Base-by-base conservation (phyloP, 257 asterid genomes). In the Solanum tacnaense region DNA sequence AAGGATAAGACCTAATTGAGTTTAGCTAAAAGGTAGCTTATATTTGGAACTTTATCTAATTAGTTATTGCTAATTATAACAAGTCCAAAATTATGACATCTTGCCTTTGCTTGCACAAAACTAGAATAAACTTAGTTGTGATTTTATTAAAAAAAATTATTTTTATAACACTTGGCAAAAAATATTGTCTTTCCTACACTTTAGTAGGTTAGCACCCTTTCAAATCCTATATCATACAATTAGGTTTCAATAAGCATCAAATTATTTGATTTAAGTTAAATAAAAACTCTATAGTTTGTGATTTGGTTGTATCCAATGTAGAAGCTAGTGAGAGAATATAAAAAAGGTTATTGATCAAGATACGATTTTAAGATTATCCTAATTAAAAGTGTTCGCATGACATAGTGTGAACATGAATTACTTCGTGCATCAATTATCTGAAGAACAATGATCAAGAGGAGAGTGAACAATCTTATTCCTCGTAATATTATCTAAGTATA, bases 401-500 rank as follows among this genome's bases (percentile, higher is more conserved):
- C 10, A 8, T 0, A 1, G 0, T 0, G 9, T 2, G 5, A 73
- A 73, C 16, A 4, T 0, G 13, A 2, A 20, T 20, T 73, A 20
- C 5, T 73, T 20, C 0, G 18, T 5, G 18, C 9, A 18, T 10
- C 3, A 72, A 31, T 32, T 71, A 71, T 32, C 2, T 71, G 2
- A 34, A 71, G 9, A 31, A 15, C 0, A 71, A 4, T 2, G 9
- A 7, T 71, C 11, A 16, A 71, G 13, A 31, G 79, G 13, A 13
- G 41, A 23, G 41, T 71, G 41, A 15, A 71, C 79, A 71, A 71
- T 15, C 13, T 7, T 2, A 31, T 71, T 2, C 39, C 13, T 32
- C 20, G 3, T 31, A 31, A 68, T 68, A 68, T 6, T 68, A 68
- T 68, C 75, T 27, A 65, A 60, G 52, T 41, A 41, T 41, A 41